These are phyloP conservation scores for Fusarium acutatum DNA, from an alignment of 2,329 filamentous ascomycete species.

Conservation along the genomic window DNA sequence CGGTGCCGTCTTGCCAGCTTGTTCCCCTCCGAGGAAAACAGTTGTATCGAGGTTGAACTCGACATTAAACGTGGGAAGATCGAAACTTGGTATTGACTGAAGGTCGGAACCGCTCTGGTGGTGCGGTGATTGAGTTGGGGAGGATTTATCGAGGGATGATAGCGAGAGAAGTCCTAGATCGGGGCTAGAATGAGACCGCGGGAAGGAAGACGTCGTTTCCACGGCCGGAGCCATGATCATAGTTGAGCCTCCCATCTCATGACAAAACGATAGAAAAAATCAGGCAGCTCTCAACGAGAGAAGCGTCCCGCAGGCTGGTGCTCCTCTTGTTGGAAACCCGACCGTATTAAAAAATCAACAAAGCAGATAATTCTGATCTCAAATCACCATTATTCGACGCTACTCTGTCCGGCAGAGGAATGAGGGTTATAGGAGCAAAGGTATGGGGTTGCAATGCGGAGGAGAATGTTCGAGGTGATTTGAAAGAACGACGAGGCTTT, in stretches of 20 bases:
- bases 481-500: constrained; percentile 28
- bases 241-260: constrained; percentile 50
- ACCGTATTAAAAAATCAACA: constrained; percentile 35
- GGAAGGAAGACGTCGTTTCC: constrained; percentile 43
- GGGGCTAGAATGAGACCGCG: constrained; percentile 48
- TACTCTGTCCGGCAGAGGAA: constrained; percentile 43
- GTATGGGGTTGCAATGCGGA: constrained; percentile 5
- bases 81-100: constrained; percentile 48
- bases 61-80: constrained; percentile 63
- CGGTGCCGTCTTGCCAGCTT: constrained; percentile 19
- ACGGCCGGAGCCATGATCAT: constrained; percentile 52
- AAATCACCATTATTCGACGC: constrained; percentile 42
- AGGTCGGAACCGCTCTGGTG: constrained; percentile 27
- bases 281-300: constrained; percentile 30
- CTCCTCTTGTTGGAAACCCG: constrained; percentile 34
- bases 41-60: constrained; percentile 58
- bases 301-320: constrained; percentile 25
- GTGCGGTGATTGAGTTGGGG: constrained; percentile 32
- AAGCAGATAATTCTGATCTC: constrained; percentile 24
- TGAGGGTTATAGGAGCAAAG: constrained; percentile 7
- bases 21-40: constrained; percentile 48
- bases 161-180: constrained; percentile 41
- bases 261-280: constrained; percentile 28
- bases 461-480: constrained; percentile 23
- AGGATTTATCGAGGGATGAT: constrained; percentile 40